phyloP scores from a whole-genome alignment of 176 grass and related monocot species.

The Thinopyrum elongatum region DNA sequence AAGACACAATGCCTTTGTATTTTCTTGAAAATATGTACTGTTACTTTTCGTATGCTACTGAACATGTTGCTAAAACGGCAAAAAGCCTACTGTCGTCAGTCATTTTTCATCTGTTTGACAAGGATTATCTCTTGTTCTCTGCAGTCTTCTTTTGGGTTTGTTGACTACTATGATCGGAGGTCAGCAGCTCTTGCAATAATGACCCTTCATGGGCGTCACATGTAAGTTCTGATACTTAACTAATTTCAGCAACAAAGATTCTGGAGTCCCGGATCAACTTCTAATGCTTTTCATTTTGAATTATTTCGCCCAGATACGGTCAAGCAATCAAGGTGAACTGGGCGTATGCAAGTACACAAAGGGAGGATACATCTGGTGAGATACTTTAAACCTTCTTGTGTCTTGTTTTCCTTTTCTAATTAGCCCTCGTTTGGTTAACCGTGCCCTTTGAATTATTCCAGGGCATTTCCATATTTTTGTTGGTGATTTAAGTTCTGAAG shows the following conservation, averaged over 20 bases:
- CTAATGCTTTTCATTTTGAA: neutral
- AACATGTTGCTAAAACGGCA: neutral
- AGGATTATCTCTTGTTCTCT: slow-evolving; percentile 19
- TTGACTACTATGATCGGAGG: slow-evolving; percentile 83
- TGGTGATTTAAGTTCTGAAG: slow-evolving; percentile 91
- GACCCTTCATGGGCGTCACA: slow-evolving; percentile 70
- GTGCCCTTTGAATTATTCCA: slow-evolving; percentile 49
- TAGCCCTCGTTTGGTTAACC: slow-evolving; percentile 32
- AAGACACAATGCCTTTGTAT: neutral
- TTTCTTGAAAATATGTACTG: neutral
- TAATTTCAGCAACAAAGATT: slow-evolving; percentile 13
- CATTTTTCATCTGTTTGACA: slow-evolving; percentile 24
- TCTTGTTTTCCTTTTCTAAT: slow-evolving; percentile 20
- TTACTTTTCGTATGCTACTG: neutral
- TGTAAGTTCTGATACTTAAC: slow-evolving; percentile 45
- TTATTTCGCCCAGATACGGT: slow-evolving; percentile 56
- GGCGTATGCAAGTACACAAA: slow-evolving; percentile 79
- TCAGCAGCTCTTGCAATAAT: slow-evolving; percentile 79
- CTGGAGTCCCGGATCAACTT: neutral
- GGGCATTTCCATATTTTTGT: slow-evolving; percentile 95
- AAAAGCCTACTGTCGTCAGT: neutral
- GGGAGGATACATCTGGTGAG: slow-evolving; percentile 83
- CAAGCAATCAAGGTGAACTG: slow-evolving; percentile 93
- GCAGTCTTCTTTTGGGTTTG: slow-evolving; percentile 89
- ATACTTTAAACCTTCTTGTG: neutral